Percentiles rank a stretch among this genome's conserved stretches.
Evolutionary conservation across 108 stramenopile genomes (phyloP).

Genomic region (Chaetoceros muelleri): DNA sequence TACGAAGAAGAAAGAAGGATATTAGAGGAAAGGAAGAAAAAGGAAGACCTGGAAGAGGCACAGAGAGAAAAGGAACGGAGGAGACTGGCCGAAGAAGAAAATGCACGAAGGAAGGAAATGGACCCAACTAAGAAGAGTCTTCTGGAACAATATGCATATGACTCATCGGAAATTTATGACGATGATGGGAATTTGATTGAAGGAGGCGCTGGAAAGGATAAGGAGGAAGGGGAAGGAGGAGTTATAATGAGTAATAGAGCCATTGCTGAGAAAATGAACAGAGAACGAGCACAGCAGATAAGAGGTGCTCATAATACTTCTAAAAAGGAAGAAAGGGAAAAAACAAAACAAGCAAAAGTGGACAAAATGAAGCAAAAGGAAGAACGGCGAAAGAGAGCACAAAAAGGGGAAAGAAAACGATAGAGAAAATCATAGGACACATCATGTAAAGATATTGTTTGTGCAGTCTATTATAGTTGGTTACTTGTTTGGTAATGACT

Average conservation of each 20-base stretch:
- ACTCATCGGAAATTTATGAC: slow-evolving; percentile 33
- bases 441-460: too few relatives aligned
- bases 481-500: too few relatives aligned
- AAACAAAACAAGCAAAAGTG: slow-evolving; percentile 47
- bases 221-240: slow-evolving; percentile 17
- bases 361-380: slow-evolving; percentile 43
- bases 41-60: slow-evolving; percentile 8
- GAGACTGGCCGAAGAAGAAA: slow-evolving; percentile 35
- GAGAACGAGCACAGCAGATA: slow-evolving; percentile 24
- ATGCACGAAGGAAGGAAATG: slow-evolving; percentile 7
- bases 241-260: slow-evolving; percentile 28
- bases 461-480: too few relatives aligned
- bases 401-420: slow-evolving; percentile 43
- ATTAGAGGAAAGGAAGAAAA: slow-evolving; percentile 19
- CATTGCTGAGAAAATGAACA: slow-evolving; percentile 31
- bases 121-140: slow-evolving; percentile 55
- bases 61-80: slow-evolving; percentile 35
- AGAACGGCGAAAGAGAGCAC: slow-evolving; percentile 36
- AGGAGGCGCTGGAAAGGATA: slow-evolving; percentile 8
- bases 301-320: slow-evolving; percentile 26
- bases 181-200: slow-evolving; percentile 19
- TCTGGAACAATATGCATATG: slow-evolving; percentile 70
- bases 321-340: slow-evolving; percentile 66
- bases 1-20: slow-evolving; percentile 12
- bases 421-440: too few relatives aligned